Conservation (phyloP, 495 filamentous ascomycete genomes). For the Neurospora sp. region DNA sequence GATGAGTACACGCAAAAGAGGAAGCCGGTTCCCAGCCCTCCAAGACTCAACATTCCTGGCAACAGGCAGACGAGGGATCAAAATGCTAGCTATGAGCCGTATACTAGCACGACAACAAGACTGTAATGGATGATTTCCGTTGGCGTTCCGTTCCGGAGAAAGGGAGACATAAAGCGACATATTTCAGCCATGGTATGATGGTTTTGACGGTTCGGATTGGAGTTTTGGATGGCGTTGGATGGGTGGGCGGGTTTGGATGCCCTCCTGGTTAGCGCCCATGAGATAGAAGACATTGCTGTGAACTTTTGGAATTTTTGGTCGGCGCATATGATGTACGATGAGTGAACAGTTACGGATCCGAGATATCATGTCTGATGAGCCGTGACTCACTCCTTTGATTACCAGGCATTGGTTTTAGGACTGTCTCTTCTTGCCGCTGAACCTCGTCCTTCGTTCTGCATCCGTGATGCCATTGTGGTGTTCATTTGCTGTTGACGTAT, state of each 20-base stretch:
- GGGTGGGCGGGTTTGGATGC: neutral
- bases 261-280: neutral
- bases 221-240: neutral
- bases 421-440: neutral
- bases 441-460: neutral
- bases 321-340: neutral
- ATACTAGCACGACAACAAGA: neutral
- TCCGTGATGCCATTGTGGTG: neutral
- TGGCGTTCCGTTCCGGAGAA: neutral
- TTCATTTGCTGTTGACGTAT: neutral
- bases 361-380: neutral
- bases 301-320: neutral
- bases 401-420: neutral
- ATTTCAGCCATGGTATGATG: neutral
- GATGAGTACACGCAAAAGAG: conserved; percentile 12
- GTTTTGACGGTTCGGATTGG: neutral
- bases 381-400: neutral
- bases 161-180: neutral
- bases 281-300: neutral
- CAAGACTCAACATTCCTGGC: conserved; percentile 2
- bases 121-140: neutral
- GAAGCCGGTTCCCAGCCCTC: neutral
- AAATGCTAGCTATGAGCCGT: conserved; percentile 12
- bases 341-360: neutral
- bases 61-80: conserved; percentile 8